These are phyloP conservation scores for Metschnikowia orientalis DNA, from an alignment of 805 yeast species.

Conservation along the genomic window DNA sequence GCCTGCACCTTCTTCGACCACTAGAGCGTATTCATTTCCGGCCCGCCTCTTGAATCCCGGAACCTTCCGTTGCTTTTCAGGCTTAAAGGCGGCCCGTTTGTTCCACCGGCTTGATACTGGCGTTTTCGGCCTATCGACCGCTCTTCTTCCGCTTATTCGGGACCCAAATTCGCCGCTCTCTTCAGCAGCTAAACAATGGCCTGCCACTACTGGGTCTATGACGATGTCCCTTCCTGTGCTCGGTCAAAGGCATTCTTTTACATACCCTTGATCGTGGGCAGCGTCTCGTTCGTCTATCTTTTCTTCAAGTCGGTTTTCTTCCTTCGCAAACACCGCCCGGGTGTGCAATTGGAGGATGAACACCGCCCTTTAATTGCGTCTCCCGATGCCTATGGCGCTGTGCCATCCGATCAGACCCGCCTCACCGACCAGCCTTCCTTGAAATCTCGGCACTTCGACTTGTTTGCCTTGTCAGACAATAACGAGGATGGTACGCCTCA, in stretches of 20 bases:
- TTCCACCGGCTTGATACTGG: too few relatives aligned
- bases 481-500: conserved; percentile 60
- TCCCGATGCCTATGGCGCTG: conserved; percentile 31
- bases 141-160: not conserved
- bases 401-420: conserved; percentile 8
- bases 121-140: too few relatives aligned
- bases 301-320: conserved; percentile 12
- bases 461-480: conserved; percentile 48
- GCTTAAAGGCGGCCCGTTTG: too few relatives aligned
- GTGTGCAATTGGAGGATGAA: conserved; percentile 22
- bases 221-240: conserved; percentile 55
- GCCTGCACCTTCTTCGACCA: too few relatives aligned
- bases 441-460: conserved; percentile 62
- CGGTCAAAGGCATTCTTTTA: conserved; percentile 37
- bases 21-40: too few relatives aligned
- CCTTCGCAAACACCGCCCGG: conserved; percentile 3
- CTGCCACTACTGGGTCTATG: conserved; percentile 49
- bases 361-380: conserved; percentile 32
- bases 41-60: too few relatives aligned
- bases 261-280: conserved; percentile 28
- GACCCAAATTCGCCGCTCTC: not conserved
- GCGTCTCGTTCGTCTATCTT: conserved; percentile 27
- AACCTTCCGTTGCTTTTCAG: too few relatives aligned
- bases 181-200: conserved; percentile 10
- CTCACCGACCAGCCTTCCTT: conserved; percentile 23